A percentile compares a stretch with the other conserved stretches of the same genome.
Evolutionary conservation across 192 early-diverging fungal species (phyloP).

Genomic region (Bifiguratus adelaidae): DNA sequence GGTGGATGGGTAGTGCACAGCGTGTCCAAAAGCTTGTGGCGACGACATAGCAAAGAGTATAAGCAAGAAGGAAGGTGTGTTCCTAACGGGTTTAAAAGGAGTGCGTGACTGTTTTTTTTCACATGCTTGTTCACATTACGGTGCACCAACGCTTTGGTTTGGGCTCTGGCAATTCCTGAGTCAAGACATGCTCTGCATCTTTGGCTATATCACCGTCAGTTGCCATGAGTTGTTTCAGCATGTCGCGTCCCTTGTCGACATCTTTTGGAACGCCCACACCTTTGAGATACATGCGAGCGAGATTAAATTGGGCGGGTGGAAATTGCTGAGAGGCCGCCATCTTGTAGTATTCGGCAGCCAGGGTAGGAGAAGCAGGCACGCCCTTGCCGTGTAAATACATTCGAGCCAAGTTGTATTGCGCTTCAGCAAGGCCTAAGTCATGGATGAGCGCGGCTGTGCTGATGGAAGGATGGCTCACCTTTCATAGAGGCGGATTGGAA

Average conservation of each 20-base stretch:
- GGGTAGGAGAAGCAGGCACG: conserved; percentile 22
- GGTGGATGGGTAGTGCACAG: no score
- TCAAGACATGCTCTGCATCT: no score
- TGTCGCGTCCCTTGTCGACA: conserved; percentile 11
- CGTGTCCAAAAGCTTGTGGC: no score
- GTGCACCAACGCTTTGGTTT: no score
- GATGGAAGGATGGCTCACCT: conserved; percentile 7
- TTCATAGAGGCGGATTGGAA: conserved; percentile 35
- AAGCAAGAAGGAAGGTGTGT: no score
- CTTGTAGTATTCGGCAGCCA: conserved; percentile 34
- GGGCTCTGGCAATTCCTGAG: no score
- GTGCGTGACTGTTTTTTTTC: no score
- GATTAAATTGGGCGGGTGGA: conserved; percentile 31
- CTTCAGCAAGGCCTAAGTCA: conserved; percentile 24
- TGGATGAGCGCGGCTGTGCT: not conserved
- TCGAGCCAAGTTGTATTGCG: conserved; percentile 38
- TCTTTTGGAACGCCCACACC: conserved; percentile 21
- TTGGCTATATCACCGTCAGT: no score
- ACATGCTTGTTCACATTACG: no score
- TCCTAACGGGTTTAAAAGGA: no score
- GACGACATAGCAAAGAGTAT: no score
- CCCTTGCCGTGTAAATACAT: conserved; percentile 31
- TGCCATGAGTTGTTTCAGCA: no score
- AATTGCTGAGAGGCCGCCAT: conserved; percentile 38
- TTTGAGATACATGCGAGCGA: conserved; percentile 21